phyloP scores from a whole-genome alignment of 352 stramenopile genomes.

The Pythium dissimile region DNA sequence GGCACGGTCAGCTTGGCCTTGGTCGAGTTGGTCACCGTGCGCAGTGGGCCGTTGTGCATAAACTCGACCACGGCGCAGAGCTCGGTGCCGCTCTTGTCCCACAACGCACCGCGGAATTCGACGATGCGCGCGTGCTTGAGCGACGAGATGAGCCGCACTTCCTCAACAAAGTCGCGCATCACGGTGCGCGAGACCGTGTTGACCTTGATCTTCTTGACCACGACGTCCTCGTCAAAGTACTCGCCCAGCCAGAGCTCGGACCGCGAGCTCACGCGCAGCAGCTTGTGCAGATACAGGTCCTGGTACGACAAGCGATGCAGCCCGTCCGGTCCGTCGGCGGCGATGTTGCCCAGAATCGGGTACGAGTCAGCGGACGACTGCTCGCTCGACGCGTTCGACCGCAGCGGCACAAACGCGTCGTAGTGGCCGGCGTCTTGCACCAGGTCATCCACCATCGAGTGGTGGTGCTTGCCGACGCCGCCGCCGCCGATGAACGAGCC shows the following conservation, averaged over 20 bases:
- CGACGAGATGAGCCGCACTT: slow-evolving; percentile 74
- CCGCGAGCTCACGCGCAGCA: slow-evolving; percentile 66
- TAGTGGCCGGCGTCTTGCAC: slow-evolving; percentile 6
- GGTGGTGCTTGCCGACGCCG: not conserved
- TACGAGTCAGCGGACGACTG: slow-evolving; percentile 56
- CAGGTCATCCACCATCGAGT: slow-evolving; percentile 14
- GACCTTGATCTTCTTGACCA: slow-evolving; percentile 83
- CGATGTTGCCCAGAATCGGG: slow-evolving; percentile 53
- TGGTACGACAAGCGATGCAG: slow-evolving; percentile 66
- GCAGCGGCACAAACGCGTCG: slow-evolving; percentile 12
- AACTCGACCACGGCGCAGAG: slow-evolving; percentile 73
- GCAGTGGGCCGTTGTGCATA: slow-evolving; percentile 59
- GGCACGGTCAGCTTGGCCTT: slow-evolving; percentile 37
- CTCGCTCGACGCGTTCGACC: slow-evolving; percentile 60
- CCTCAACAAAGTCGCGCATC: slow-evolving; percentile 73
- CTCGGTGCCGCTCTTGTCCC: slow-evolving; percentile 64
- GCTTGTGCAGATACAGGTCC: slow-evolving; percentile 66
- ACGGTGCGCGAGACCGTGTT: slow-evolving; percentile 59
- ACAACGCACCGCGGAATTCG: slow-evolving; percentile 70
- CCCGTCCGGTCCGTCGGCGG: slow-evolving; percentile 64
- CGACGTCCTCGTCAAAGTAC: slow-evolving; percentile 56
- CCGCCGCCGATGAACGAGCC: slow-evolving; percentile 12
- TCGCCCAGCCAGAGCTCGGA: slow-evolving; percentile 76
- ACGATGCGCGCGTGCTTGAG: slow-evolving; percentile 64
- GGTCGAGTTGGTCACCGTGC: slow-evolving; percentile 44